These are phyloP conservation scores for Boletus reticulatus DNA, from an alignment of 768 basidiomycete species.

Conservation along the genomic window DNA sequence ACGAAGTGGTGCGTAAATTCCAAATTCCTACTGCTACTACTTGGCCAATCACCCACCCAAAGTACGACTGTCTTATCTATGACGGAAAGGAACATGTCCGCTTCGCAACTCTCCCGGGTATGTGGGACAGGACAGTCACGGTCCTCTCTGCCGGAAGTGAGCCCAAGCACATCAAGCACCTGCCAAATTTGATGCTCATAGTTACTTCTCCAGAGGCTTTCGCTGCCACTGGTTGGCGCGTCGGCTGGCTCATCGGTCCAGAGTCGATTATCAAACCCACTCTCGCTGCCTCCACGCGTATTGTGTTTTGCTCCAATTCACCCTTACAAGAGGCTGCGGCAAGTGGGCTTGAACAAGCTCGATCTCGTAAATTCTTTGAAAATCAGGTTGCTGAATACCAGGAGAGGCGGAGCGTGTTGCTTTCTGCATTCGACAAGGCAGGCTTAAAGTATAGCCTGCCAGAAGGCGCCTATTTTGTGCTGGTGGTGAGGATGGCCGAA, in stretches of 20 bases:
- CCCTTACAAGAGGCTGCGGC: constrained; percentile 95
- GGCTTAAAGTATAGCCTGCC: constrained; percentile 87
- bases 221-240: constrained; percentile 95
- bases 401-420: constrained; percentile 74
- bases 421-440: constrained; percentile 74
- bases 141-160: constrained; percentile 94
- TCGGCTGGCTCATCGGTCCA: constrained; percentile 95
- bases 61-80: constrained; percentile 95
- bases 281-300: constrained; percentile 87
- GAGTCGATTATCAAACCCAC: constrained; percentile 79
- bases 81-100: constrained; percentile 88
- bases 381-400: constrained; percentile 73
- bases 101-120: constrained; percentile 91
- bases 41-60: constrained; percentile 1
- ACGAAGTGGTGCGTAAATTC: constrained; percentile 82
- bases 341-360: constrained; percentile 80
- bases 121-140: constrained; percentile 98
- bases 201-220: constrained; percentile 67
- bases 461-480: constrained; percentile 88
- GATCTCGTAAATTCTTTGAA: constrained; percentile 71
- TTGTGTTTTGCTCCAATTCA: constrained; percentile 94
- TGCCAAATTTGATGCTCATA: neutral
- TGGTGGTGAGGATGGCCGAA: constrained; percentile 55
- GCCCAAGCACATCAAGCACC: constrained; percentile 20
- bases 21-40: neutral